Percentiles rank a stretch among this genome's conserved stretches.
phyloP scores from a whole-genome alignment of 148 eudicot species.

The Vaccinium myrtillus region DNA sequence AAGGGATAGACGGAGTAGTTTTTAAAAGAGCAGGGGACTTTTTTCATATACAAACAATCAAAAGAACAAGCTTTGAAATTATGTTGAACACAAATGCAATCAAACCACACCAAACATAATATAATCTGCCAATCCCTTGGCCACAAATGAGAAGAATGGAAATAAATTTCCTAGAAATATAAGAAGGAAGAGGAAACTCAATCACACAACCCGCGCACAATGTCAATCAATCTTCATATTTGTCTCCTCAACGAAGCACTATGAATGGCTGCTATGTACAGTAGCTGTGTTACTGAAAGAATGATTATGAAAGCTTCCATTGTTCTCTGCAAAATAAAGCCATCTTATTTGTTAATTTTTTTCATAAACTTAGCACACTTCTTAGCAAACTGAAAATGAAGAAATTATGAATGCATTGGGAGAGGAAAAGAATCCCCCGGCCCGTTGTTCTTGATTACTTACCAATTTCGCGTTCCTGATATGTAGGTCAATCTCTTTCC shows the following conservation, averaged over 20 bases:
- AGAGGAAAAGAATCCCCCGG: not conserved
- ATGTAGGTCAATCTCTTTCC: constrained; percentile 65
- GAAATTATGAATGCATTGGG: not conserved
- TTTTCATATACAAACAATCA: not conserved
- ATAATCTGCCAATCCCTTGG: constrained; percentile 7
- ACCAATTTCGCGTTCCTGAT: constrained; percentile 67
- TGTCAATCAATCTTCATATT: not conserved
- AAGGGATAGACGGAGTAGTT: too few relatives aligned
- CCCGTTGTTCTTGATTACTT: constrained; percentile 13
- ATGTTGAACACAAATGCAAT: constrained; percentile 6
- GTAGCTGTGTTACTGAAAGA: constrained; percentile 62
- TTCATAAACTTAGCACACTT: not conserved
- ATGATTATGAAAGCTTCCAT: constrained; percentile 82
- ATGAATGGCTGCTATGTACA: constrained; percentile 52
- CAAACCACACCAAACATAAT: constrained; percentile 9
- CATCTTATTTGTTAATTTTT: not conserved
- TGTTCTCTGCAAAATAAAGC: constrained; percentile 46
- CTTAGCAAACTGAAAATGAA: not conserved
- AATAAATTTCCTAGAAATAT: not conserved
- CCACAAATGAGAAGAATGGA: not conserved
- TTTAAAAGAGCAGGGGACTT: not conserved
- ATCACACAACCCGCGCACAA: not conserved
- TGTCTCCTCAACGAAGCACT: constrained; percentile 17
- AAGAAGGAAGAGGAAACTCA: constrained; percentile 15
- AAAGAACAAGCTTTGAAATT: not conserved